A percentile compares a stretch with the other conserved stretches of the same genome.
These are phyloP conservation scores for Oenanthe sinensis DNA, from an alignment of 129 eudicot species.

Conservation along the genomic window DNA sequence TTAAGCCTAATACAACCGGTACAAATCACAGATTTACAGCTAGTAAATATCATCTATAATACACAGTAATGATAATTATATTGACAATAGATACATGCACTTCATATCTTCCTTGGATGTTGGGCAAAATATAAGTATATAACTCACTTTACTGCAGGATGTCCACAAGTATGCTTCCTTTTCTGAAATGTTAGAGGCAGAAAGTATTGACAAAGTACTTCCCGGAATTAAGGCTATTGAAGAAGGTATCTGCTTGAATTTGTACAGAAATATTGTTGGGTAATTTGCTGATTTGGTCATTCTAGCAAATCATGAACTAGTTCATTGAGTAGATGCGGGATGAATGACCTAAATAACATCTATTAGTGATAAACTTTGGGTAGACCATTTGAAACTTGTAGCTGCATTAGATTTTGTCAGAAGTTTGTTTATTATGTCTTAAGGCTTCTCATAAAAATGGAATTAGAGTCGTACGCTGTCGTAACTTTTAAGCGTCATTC, in stretches of 20 bases:
- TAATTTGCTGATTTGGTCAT: neutral
- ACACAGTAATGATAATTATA: no score
- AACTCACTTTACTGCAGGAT: slow-evolving; percentile 34
- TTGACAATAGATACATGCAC: slow-evolving; percentile 3
- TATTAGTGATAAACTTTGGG: no score
- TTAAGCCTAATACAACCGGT: no score
- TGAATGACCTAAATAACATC: neutral
- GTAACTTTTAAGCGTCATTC: neutral
- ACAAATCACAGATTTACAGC: no score
- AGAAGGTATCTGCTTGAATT: slow-evolving; percentile 55
- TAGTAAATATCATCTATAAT: no score
- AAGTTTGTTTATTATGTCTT: neutral
- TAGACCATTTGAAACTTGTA: no score
- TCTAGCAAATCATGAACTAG: neutral
- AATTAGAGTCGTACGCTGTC: neutral
- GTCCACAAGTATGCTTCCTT: slow-evolving; percentile 63
- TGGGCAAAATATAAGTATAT: neutral
- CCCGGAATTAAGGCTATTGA: slow-evolving; percentile 66
- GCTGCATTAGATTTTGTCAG: no score
- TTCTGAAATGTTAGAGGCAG: slow-evolving; percentile 68
- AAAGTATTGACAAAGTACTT: slow-evolving; percentile 60
- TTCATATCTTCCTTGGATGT: slow-evolving; percentile 11
- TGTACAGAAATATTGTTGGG: neutral
- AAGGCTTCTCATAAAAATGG: no score
- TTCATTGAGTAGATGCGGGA: neutral